Base-by-base conservation (phyloP, 2,329 filamentous ascomycete species). In the Ambrosiella beaveri region DNA sequence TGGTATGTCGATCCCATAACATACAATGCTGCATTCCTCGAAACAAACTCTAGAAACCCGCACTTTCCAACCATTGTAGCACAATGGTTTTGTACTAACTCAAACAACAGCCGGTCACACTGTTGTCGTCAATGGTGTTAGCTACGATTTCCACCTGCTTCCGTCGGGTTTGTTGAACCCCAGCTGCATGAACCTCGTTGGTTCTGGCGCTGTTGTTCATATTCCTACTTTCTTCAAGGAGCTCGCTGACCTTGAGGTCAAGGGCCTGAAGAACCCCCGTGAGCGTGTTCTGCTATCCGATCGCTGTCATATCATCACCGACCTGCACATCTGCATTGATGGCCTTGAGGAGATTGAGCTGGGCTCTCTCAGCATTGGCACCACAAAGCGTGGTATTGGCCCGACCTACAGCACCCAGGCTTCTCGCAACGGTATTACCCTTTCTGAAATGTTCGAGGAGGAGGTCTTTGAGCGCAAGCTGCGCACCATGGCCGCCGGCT, bases 161-260 rank as follows among this genome's bases (percentile, higher is more conserved):
- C 59, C 59, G n/a, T 85, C 80, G 58, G 86, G 86, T 61, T 76
- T 90, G 61, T 75, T 90, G 63, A 86, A 85, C 66, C 82, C 84
- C 6, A 72, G 73, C 49, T 86, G 79, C 68, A 75, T 80, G 64
- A 90, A 89, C 71, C 73, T 90, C 59, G 84, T 90, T 66, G 86
- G 85, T 61, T 84, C 82, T 54, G 84, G 75, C 52, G 76, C 79
- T 45, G 79, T 86, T 61, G 81, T 87, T 63, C 79, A 87, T 68
- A 75, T 85, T 64, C 65, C 61, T 58, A 65, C 65, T 51, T 63
- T 64, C 60, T 64, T 62, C 60, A 62, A 62, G 61, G 62, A 75
- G 64, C 67, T 74, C 15, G 58, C 64, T 5, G 68, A 68, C 38
- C 68, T 75, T 8, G 68, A 72, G 44, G 65, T 65, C 17, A 71